Evolutionary conservation across 2,329 filamentous ascomycete species (phyloP).

Genomic region (Amylocarpus encephaloides): DNA sequence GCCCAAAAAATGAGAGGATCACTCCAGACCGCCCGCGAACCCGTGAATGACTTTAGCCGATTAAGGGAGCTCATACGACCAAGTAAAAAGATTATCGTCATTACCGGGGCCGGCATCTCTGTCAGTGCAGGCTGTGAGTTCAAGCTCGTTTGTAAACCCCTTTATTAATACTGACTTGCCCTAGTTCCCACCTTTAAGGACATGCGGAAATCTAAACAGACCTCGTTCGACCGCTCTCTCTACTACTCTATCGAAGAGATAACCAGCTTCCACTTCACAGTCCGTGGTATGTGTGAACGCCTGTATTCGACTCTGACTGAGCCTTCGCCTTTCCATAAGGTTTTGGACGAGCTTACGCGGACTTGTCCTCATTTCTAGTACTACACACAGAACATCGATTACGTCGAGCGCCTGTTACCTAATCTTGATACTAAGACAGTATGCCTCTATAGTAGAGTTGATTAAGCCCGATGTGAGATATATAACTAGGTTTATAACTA

Average conservation of each 20-base stretch:
- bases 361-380: constrained; percentile 15
- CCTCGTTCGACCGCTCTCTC: constrained; percentile 18
- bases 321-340: constrained; percentile 15
- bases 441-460: too few species aligned
- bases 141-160: constrained; percentile 16
- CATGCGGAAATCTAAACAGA: constrained; percentile 19
- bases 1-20: too few species aligned
- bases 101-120: constrained; percentile 19
- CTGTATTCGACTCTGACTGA: constrained; percentile 10
- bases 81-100: constrained; percentile 21
- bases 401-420: background rate
- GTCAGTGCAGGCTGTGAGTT: constrained; percentile 33
- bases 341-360: constrained; percentile 15
- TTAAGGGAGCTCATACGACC: constrained; percentile 20
- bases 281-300: constrained; percentile 13
- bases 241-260: constrained; percentile 17
- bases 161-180: constrained; percentile 13
- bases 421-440: too few species aligned
- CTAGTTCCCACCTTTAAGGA: constrained; percentile 20
- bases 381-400: constrained; percentile 20
- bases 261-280: constrained; percentile 13
- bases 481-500: too few species aligned
- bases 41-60: too few species aligned
- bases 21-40: too few species aligned
- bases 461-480: too few species aligned